phyloP scores from a whole-genome alignment of 176 grass and related monocot species.

The Themeda triandra region DNA sequence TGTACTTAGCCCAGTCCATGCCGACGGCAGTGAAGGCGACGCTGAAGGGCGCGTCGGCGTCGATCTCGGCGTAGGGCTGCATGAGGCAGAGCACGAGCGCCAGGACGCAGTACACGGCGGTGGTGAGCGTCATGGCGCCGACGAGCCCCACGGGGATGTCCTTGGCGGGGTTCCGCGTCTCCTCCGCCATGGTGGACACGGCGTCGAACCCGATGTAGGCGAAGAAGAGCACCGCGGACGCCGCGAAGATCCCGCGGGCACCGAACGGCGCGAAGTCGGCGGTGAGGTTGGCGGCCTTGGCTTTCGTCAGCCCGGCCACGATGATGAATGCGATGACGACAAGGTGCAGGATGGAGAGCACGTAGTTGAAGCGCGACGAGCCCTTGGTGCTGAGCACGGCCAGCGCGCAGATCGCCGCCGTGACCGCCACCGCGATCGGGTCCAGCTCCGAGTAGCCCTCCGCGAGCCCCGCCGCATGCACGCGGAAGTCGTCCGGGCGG shows the following conservation, averaged over 20 bases:
- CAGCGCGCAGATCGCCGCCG: slow-evolving; percentile 41
- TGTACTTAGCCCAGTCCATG: slow-evolving; percentile 83
- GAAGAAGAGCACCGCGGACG: slow-evolving; percentile 86
- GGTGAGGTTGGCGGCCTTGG: slow-evolving; percentile 41
- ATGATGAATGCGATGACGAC: slow-evolving; percentile 74
- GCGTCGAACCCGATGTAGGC: slow-evolving; percentile 93
- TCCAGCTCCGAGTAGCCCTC: slow-evolving; percentile 66
- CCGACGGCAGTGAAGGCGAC: slow-evolving; percentile 57
- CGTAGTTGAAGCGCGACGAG: slow-evolving; percentile 88
- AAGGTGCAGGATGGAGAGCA: slow-evolving; percentile 69
- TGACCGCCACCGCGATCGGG: slow-evolving; percentile 74
- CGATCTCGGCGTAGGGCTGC: slow-evolving; percentile 47
- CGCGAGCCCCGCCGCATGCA: slow-evolving; percentile 56
- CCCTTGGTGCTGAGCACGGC: slow-evolving; percentile 78
- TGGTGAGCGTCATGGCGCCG: slow-evolving; percentile 66
- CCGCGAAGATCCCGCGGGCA: slow-evolving; percentile 50
- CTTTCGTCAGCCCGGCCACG: slow-evolving; percentile 46
- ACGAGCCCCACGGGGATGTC: slow-evolving; percentile 84
- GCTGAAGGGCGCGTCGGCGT: slow-evolving; percentile 55
- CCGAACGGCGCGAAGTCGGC: slow-evolving; percentile 57
- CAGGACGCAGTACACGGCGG: slow-evolving; percentile 43
- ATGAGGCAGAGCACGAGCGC: slow-evolving; percentile 73
- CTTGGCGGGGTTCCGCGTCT: slow-evolving; percentile 63
- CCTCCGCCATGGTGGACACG: slow-evolving; percentile 88
- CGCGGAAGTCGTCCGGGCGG: slow-evolving; percentile 59